Evolutionary conservation across 768 basidiomycete genomes (phyloP).

Genomic region (Rhizopogon vulgaris): DNA sequence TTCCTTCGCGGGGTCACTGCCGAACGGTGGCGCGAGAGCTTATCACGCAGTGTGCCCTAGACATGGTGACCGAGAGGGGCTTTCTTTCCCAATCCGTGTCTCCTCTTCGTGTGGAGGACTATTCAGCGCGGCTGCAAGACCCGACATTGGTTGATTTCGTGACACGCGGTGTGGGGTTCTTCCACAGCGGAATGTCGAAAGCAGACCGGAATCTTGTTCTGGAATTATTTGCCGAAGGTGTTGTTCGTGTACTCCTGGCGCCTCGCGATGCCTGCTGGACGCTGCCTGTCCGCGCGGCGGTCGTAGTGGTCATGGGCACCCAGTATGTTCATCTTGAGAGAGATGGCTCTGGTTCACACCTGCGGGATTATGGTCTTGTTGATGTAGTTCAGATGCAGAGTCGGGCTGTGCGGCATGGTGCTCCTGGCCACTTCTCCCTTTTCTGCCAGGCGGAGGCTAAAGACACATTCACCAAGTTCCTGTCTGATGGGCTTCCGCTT

Average conservation of each 20-base stretch:
- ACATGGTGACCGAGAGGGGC: conserved; percentile 61
- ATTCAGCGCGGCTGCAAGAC: conserved; percentile 57
- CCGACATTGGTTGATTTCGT: conserved; percentile 60
- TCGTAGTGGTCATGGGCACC: conserved; percentile 88
- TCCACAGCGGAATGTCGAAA: conserved; percentile 65
- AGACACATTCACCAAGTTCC: conserved; percentile 75
- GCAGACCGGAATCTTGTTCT: conserved; percentile 68
- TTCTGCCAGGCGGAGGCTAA: conserved; percentile 87
- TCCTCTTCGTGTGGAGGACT: conserved; percentile 51
- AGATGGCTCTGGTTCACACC: conserved; percentile 51
- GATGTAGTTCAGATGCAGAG: conserved; percentile 93
- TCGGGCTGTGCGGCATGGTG: conserved; percentile 62
- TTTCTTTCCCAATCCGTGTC: conserved; percentile 52
- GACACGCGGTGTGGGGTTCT: conserved; percentile 83
- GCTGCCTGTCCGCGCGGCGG: conserved; percentile 74
- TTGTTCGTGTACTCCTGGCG: conserved; percentile 74
- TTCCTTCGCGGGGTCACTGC: conserved; percentile 80
- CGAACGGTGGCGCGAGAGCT: conserved; percentile 70
- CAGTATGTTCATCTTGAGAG: conserved; percentile 62
- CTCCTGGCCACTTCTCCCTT: conserved; percentile 65
- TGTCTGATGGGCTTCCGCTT: conserved; percentile 78
- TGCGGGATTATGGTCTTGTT: conserved; percentile 73
- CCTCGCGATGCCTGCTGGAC: conserved; percentile 86
- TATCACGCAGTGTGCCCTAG: conserved; percentile 80
- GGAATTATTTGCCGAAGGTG: conserved; percentile 74